Evolutionary conservation across 306 rosid species (phyloP), one percentile per base, ranked within the genome.

Genomic region (Geum urbanum): DNA sequence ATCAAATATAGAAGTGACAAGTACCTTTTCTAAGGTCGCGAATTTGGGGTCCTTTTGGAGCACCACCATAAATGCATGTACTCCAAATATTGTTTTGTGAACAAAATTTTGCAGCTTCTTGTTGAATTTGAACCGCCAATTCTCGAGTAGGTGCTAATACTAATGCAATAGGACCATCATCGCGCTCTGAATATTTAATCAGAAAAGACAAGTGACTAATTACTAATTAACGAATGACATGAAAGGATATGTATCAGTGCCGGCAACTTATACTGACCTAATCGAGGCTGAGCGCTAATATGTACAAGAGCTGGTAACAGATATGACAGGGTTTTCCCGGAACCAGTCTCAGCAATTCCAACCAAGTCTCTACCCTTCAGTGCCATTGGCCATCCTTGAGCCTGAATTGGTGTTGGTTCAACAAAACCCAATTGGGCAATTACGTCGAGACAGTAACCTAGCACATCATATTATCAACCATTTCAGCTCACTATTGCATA

Each of bases 321-420:
- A 84, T 94, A 94, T 2, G 98, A 82, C 79, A 94, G 78, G 56
- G 98, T 94, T 84, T 94, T 94, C 72, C 97, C 98, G 1, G 98
- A 94, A 72, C 98, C 98, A 49, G 98, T 94, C 86, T 94, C 98
- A 10, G 98, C 98, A 81, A 94, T 94, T 76, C 98, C 97, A 74
- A 94, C 69, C 72, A 94, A 83, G 78, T 94, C 98, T 76, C 97
- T 85, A 79, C 98, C 98, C 74, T 82, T 94, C 18, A 94, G 82
- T 78, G 97, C 98, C 96, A 94, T 94, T 45, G 98, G 97, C 98
- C 98, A 94, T 73, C 98, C 98, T 72, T 94, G 98, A 78, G 97
- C 90, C 79, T 94, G 97, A 74, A 94, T 94, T 71, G 98, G 88
- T 11, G 98, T 94, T 41, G 98, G 98, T 81, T 94, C 97, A 55